Conservation (phyloP, 345 rosid genomes). For the Ceriops zippeliana region DNA sequence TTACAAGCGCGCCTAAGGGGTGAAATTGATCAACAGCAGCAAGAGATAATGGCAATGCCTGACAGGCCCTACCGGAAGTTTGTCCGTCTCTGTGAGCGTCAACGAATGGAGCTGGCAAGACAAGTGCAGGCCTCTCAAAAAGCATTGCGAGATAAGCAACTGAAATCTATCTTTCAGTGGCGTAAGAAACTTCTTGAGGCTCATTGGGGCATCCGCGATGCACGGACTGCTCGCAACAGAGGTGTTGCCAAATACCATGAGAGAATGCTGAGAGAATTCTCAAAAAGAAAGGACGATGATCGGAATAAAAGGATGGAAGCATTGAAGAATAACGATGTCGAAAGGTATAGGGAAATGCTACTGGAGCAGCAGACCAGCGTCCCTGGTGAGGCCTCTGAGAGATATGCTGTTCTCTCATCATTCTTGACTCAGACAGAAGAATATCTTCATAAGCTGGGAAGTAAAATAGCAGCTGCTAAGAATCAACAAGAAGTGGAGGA, state of each 20-base stretch:
- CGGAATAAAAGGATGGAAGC: slow-evolving; percentile 99
- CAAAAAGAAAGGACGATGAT: slow-evolving; percentile 93
- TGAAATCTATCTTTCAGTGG: slow-evolving; percentile 97
- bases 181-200: slow-evolving; percentile 98
- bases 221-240: slow-evolving; percentile 94
- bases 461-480: slow-evolving; percentile 91
- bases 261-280: slow-evolving; percentile 89
- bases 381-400: slow-evolving; percentile 90
- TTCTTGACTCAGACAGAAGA: slow-evolving; percentile 98
- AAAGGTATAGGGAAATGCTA: slow-evolving; percentile 98
- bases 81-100: slow-evolving; percentile 96
- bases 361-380: slow-evolving; percentile 94
- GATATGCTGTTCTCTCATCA: slow-evolving; percentile 91
- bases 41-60: slow-evolving; percentile 99
- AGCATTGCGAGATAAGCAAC: slow-evolving; percentile 84
- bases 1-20: slow-evolving; percentile 85
- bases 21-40: slow-evolving; percentile 91
- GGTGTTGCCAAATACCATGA: slow-evolving; percentile 99
- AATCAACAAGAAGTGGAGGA: slow-evolving; percentile 98
- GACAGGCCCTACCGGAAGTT: slow-evolving; percentile 97
- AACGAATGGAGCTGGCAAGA: slow-evolving; percentile 82
- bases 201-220: slow-evolving; percentile 98
- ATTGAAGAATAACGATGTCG: slow-evolving; percentile 97
- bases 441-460: slow-evolving; percentile 87
- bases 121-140: slow-evolving; percentile 86